Evolutionary conservation across 371 early-diverging fungal genomes (phyloP), one percentile per base, ranked within the genome.

Genomic region (Basidiobolus meristosporus): DNA sequence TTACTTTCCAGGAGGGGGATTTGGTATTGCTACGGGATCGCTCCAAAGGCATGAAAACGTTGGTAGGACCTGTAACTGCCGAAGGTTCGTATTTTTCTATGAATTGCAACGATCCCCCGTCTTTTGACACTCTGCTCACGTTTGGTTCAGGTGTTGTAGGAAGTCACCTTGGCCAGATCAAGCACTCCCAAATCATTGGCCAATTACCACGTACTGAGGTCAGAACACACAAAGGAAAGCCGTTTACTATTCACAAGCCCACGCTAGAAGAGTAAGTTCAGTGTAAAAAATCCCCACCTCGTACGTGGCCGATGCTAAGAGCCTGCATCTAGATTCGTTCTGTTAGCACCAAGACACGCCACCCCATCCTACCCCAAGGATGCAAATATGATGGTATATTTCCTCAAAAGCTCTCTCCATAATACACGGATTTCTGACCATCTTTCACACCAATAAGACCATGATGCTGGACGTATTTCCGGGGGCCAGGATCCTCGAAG

Each of bases 351-450:
- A 19, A 61, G 82, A n/a, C 59, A 54, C 10, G 67, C 71, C 37
- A 77, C 72, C 0, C 79, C 80, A 3, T 73, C 78, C 29, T 82
- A 82, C 50, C 76, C 82, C 0, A 78, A 78, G 40, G 82, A 82
- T 43, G 77, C 82, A 0, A 59, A 65, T 7, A 54, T 73, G 0
- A 77, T 80, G 30, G 68, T 68, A 52, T 47, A n/a, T 51, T 42
- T 32, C 37, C 39, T 7, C 4, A 26, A 17, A 9, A 15, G 7
- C 39, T 23, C 39, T 20, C 15, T 1, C 23, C 33, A 37, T 12
- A 38, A 18, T 36, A 29, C 21, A 14, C 36, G 18, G 31, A 12
- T 26, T 17, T 6, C 29, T 31, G 15, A n/a, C n/a, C 14, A 15
- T 31, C 26, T 17, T 40, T 12, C 20, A 18, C 31, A 28, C 44